A percentile compares a stretch with the other conserved stretches of the same genome.
phyloP scores from a whole-genome alignment of 495 filamentous ascomycete genomes.

The Xylaria scruposa region DNA sequence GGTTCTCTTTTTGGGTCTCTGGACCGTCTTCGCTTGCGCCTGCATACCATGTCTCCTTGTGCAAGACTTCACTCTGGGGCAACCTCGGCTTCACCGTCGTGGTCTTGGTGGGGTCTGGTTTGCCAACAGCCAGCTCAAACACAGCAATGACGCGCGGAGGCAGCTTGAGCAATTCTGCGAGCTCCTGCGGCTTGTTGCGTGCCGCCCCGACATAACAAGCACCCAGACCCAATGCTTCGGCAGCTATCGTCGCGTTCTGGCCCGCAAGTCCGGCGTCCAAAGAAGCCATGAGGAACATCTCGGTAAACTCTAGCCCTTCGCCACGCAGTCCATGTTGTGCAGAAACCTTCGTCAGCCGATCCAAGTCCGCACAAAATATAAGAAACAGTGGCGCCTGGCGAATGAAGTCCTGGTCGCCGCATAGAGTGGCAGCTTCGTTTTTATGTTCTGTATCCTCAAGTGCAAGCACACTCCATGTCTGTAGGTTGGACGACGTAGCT shows the following conservation, averaged over 20 bases:
- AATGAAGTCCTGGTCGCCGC: slow-evolving; percentile 61
- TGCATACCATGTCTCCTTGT: slow-evolving; percentile 28
- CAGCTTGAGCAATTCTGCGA: slow-evolving; percentile 28
- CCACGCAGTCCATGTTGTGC: slow-evolving; percentile 49
- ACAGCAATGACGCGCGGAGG: slow-evolving; percentile 33
- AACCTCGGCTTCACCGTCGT: slow-evolving; percentile 33
- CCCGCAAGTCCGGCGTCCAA: slow-evolving; percentile 33
- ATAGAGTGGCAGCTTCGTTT: slow-evolving; percentile 55
- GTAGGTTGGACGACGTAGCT: slow-evolving; percentile 60
- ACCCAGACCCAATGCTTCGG: slow-evolving; percentile 32
- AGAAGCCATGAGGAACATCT: slow-evolving; percentile 42
- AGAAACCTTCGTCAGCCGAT: slow-evolving; percentile 55
- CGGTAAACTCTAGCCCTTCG: slow-evolving; percentile 48
- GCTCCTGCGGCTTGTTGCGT: slow-evolving; percentile 32
- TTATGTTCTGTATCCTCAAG: slow-evolving; percentile 62
- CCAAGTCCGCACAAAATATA: slow-evolving; percentile 66
- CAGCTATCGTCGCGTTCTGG: slow-evolving; percentile 35
- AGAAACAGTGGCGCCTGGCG: slow-evolving; percentile 63
- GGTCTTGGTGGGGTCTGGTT: slow-evolving; percentile 24
- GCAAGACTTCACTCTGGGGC: slow-evolving; percentile 34
- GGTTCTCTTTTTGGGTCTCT: slow-evolving; percentile 19
- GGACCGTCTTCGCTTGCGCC: neutral
- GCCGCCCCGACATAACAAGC: slow-evolving; percentile 34
- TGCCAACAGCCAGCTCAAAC: slow-evolving; percentile 33
- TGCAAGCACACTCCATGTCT: slow-evolving; percentile 66